Evolutionary conservation across 129 eudicot genomes (phyloP), one percentile per base, ranked within the genome.

Genomic region (Artemisia annua): DNA sequence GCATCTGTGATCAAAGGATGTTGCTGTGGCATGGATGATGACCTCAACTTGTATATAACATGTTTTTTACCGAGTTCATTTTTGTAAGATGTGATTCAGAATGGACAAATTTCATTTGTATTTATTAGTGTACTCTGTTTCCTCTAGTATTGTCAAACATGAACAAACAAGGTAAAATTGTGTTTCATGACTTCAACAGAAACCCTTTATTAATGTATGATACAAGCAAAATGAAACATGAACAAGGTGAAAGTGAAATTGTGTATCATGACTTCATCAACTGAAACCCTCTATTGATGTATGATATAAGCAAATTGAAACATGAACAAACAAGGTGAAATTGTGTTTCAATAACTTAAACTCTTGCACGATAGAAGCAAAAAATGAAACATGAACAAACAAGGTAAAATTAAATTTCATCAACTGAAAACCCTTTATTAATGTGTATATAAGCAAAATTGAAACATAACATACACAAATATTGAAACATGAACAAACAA

Each of bases 1-100:
- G 63, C 63, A 15, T 69, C 19, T 69, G 52, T 17, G 32, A 70
- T 52, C 46, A 9, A 70, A 32, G 53, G 64, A 70, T 53, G 52
- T 9, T 44, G 35, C 2, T 0, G 11, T 61, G 66, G 19, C 46
- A 52, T 52, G 48, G 61, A 26, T 49, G 46, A 66, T 14, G 44
- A 50, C 16, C 11, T 50, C 39, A 26, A 50, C 48, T 28, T 52
- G 24, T 50, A 28, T 50, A 54, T 52, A 53, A 64, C 16, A 1
- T 24, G 26, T 13, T 56, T 55, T 30, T 18, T 12, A 54, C 35
- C 17, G 35, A n/a, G 65, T 56, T 70, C 30, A 10, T 52, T 22
- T 68, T 48, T 68, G 39, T 18, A 48, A 14, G 44, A 12, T 53
- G 30, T 49, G 30, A 52, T 4, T 15, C 28, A 28, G 18, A 48